phyloP scores from a whole-genome alignment of 1,284 basidiomycete genomes.

The Sanghuangporus sanghuang region DNA sequence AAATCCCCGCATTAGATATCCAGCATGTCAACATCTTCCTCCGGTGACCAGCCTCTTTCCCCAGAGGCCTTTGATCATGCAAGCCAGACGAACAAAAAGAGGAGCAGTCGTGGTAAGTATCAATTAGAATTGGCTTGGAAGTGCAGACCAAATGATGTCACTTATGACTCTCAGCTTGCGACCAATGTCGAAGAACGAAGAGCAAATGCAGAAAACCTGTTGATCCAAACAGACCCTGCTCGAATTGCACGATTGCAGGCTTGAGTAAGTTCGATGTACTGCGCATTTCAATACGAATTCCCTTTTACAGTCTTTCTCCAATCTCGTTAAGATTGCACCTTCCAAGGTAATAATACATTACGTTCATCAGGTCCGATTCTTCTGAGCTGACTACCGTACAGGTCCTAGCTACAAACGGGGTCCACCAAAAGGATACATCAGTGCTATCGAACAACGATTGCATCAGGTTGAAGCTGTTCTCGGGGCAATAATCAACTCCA shows the following conservation, averaged over 20 bases:
- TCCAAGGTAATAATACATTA: slow-evolving; percentile 48
- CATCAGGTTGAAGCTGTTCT: slow-evolving; percentile 85
- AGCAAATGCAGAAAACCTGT: slow-evolving; percentile 73
- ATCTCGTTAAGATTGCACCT: slow-evolving; percentile 58
- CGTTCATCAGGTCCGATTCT: neutral
- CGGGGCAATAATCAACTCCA: slow-evolving; percentile 70
- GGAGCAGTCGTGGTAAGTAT: slow-evolving; percentile 61
- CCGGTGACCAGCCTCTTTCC: slow-evolving; percentile 39
- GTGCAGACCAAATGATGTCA: slow-evolving; percentile 8
- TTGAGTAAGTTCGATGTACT: slow-evolving; percentile 41
- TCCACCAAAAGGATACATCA: slow-evolving; percentile 88
- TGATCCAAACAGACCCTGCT: slow-evolving; percentile 52
- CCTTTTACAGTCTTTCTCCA: neutral
- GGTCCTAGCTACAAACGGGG: slow-evolving; percentile 80
- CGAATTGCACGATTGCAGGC: slow-evolving; percentile 59
- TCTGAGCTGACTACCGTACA: slow-evolving; percentile 24
- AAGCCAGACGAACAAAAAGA: slow-evolving; percentile 41
- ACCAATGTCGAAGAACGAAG: slow-evolving; percentile 82
- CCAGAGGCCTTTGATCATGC: slow-evolving; percentile 50
- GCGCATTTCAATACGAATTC: neutral
- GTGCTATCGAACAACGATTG: slow-evolving; percentile 84
- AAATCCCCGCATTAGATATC: neutral
- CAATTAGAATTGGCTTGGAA: slow-evolving; percentile 2
- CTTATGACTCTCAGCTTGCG: slow-evolving; percentile 45
- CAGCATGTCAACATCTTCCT: slow-evolving; percentile 26